A percentile compares a stretch with the other conserved stretches of the same genome.
phyloP scores from a whole-genome alignment of 169 alveolate species.

The Perkinsus marinus region DNA sequence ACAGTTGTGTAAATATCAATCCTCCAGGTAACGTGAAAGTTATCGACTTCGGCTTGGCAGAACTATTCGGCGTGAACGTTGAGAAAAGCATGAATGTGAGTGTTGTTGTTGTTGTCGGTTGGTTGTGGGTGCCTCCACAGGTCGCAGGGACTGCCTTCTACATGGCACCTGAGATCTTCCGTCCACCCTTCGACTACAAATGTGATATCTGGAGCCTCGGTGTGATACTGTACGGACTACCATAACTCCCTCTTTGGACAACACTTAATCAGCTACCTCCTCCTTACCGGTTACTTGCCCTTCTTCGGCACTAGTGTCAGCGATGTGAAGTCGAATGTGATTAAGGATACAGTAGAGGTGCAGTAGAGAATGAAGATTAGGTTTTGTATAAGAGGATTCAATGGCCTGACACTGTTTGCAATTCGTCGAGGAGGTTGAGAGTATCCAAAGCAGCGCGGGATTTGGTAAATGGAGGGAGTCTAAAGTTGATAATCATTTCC shows the following conservation, averaged over 20 bases:
- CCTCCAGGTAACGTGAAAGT: constrained; percentile 29
- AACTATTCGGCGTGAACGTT: constrained; percentile 7
- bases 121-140: no score
- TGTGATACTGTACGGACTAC: constrained; percentile 9
- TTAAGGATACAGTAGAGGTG: constrained; percentile 10
- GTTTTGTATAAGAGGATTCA: neutral
- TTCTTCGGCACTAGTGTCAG: constrained; percentile 18
- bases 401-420: neutral
- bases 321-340: constrained; percentile 19
- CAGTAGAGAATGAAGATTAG: neutral
- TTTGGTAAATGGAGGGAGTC: neutral
- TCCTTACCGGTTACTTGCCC: constrained; percentile 22
- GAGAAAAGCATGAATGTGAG: constrained; percentile 15
- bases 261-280: neutral
- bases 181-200: constrained; percentile 15
- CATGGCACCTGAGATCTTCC: constrained; percentile 32
- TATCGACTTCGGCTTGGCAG: constrained; percentile 57
- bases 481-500: neutral
- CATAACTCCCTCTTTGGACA: neutral
- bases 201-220: constrained; percentile 35
- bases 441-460: neutral
- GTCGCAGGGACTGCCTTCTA: constrained; percentile 31
- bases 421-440: neutral
- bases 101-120: no score
- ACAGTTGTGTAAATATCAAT: constrained; percentile 38